Conservation (phyloP, 1,284 basidiomycete genomes). For the Phylloporus sp. region DNA sequence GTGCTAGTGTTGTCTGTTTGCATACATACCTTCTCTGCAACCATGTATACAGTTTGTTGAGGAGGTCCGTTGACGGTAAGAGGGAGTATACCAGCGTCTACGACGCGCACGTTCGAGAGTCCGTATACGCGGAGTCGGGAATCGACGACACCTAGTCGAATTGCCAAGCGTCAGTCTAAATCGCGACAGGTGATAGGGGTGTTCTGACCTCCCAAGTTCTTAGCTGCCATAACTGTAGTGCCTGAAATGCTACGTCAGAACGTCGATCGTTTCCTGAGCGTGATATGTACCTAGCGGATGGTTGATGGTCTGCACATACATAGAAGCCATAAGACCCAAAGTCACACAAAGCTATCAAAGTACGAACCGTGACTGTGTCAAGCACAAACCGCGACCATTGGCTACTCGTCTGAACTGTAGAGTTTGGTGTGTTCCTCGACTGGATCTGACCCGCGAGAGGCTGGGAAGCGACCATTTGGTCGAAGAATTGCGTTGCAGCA, state of each 20-base stretch:
- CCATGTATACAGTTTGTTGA: slow-evolving; percentile 9
- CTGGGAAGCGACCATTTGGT: no score
- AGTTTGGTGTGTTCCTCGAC: no score
- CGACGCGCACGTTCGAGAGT: background rate
- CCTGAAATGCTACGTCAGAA: background rate
- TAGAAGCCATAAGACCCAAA: background rate
- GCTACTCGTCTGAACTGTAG: no score
- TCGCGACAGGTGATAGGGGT: background rate
- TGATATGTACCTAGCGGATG: background rate
- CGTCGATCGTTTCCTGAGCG: background rate
- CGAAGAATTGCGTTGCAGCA: no score
- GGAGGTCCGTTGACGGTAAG: background rate
- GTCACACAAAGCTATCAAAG: background rate
- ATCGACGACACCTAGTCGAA: background rate
- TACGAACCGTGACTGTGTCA: background rate
- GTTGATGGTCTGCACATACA: background rate
- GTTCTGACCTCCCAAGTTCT: background rate
- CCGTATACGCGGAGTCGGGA: background rate
- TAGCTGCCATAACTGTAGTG: slow-evolving; percentile 7
- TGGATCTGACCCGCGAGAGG: no score
- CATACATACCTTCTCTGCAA: slow-evolving; percentile 3
- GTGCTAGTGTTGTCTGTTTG: background rate
- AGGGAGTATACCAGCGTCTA: slow-evolving; percentile 1
- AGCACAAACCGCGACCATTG: background rate
- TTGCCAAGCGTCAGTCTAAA: background rate